Conservation (phyloP, 2,329 filamentous ascomycete genomes). For the Fusarium tjaetaba region DNA sequence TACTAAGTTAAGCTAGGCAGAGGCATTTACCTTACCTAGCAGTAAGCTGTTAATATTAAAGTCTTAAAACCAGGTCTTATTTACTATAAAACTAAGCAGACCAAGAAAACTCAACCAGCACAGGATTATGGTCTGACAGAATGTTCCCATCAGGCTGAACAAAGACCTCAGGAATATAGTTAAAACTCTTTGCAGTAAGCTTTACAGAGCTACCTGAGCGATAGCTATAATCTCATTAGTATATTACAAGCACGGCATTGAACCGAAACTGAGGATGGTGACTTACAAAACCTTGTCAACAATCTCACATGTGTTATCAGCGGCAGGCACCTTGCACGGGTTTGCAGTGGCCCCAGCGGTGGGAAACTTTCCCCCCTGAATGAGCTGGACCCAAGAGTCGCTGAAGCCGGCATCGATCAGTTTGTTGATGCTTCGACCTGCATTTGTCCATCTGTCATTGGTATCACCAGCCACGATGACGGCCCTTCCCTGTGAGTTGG, state of each 20-base stretch:
- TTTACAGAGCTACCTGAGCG: slow-evolving; percentile 58
- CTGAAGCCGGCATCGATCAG: slow-evolving; percentile 61
- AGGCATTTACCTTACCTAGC: neutral
- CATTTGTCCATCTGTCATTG: slow-evolving; percentile 69
- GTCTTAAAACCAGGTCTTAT: neutral
- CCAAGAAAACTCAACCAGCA: slow-evolving; percentile 62
- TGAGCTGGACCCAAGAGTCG: slow-evolving; percentile 69
- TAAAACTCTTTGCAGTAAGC: slow-evolving; percentile 60
- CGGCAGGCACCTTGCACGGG: slow-evolving; percentile 68
- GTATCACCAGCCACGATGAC: slow-evolving; percentile 73
- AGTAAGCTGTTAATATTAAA: fast-evolving
- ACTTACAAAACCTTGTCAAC: slow-evolving; percentile 70
- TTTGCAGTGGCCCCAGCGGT: slow-evolving; percentile 47
- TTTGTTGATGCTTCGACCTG: slow-evolving; percentile 59
- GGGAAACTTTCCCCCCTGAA: slow-evolving; percentile 58
- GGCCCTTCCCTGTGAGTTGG: slow-evolving; percentile 66
- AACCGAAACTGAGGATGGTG: fast-evolving
- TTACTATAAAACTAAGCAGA: neutral
- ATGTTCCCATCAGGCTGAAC: slow-evolving; percentile 65
- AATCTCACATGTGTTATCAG: slow-evolving; percentile 66
- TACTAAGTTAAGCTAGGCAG: fast-evolving
- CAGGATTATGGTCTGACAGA: slow-evolving; percentile 72
- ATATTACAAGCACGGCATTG: neutral
- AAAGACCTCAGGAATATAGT: slow-evolving; percentile 67
- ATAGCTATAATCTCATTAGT: slow-evolving; percentile 49